These are phyloP conservation scores for Globisporangium uncinulatum DNA, from an alignment of 352 stramenopile species.

Conservation along the genomic window DNA sequence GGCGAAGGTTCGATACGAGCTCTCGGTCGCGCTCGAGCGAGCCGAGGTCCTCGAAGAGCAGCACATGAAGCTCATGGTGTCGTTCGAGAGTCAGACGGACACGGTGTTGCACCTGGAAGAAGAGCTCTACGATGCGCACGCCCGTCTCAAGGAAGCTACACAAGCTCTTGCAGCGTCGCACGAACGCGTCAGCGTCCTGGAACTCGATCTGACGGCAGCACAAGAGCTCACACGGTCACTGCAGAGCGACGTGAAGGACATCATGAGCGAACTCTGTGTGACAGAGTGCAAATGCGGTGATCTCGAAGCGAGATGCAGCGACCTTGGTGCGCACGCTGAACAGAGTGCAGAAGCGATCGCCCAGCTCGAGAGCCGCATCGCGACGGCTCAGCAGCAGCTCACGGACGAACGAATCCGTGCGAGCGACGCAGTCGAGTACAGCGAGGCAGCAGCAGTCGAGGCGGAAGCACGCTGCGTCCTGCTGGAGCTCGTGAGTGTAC, in stretches of 20 bases:
- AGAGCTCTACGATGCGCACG: conserved; percentile 4
- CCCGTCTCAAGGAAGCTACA: not conserved
- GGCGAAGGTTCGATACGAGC: conserved; percentile 5
- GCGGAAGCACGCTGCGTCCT: not conserved
- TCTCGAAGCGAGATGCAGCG: not conserved
- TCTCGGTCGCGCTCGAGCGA: conserved; percentile 5
- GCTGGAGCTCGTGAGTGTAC: not conserved
- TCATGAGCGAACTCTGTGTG: conserved; percentile 14
- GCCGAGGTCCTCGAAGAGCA: conserved; percentile 13
- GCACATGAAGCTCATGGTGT: conserved; percentile 16
- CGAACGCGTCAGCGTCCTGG: not conserved
- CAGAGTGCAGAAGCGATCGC: not conserved
- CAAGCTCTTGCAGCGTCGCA: conserved; percentile 7
- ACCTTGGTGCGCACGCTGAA: not conserved
- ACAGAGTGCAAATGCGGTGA: conserved; percentile 7
- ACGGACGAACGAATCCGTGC: not conserved
- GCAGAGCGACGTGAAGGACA: conserved; percentile 6
- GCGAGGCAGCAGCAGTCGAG: not conserved
- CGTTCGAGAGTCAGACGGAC: conserved; percentile 9
- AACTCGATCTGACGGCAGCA: not conserved
- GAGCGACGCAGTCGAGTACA: not conserved
- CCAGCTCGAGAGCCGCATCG: not conserved
- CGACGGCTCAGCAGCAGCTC: not conserved
- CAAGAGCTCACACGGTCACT: conserved; percentile 2
- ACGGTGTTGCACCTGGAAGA: conserved; percentile 10